Evolutionary conservation across 2,329 filamentous ascomycete genomes (phyloP), one percentile per base, ranked within the genome.

Genomic region (Thielaviopsis punctulata): DNA sequence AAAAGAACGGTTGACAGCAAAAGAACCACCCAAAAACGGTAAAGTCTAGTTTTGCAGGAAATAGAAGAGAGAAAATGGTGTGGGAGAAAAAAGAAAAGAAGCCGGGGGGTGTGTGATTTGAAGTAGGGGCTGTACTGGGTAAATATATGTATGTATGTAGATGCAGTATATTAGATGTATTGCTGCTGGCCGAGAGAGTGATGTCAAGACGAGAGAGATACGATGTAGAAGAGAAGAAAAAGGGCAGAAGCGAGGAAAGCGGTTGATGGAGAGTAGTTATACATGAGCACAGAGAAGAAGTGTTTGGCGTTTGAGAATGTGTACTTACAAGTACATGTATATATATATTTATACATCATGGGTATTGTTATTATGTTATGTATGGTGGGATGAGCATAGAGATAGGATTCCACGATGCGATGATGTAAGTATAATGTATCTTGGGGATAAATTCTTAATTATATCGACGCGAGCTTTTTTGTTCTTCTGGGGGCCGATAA

Each of bases 1-100:
- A n/a, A 15, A 36, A 12, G 13, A 36, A 15, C 30, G 2, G 30
- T 36, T 36, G 30, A 36, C 30, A 36, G 30, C 36, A 51, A 51
- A 45, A 51, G 41, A 51, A 51, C 36, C 48, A 45, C 48, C 48
- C 19, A 30, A 45, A 51, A 51, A 25, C 30, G 30, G 30, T 36
- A 36, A 9, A 23, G 43, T 46, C 41, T 46, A 10, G 49, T 36
- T 9, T 12, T 12, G 13, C 8, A 13, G 49, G 21, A 51, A 41
- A 12, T 21, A 19, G 23, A 44, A 22, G 43, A 18, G 21, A 45
- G 21, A 52, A 36, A 41, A 44, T 30, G 13, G 9, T 48, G 22
- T 30, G 45, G 39, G n/a, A n/a, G n/a, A n/a, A n/a, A n/a, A n/a
- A n/a, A n/a, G n/a, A 30, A 27, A 19, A 23, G 47, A 12, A 10